Evolutionary conservation across 2,329 filamentous ascomycete species (phyloP), one percentile per base, ranked within the genome.

Genomic region (Aureobasidium sp.): DNA sequence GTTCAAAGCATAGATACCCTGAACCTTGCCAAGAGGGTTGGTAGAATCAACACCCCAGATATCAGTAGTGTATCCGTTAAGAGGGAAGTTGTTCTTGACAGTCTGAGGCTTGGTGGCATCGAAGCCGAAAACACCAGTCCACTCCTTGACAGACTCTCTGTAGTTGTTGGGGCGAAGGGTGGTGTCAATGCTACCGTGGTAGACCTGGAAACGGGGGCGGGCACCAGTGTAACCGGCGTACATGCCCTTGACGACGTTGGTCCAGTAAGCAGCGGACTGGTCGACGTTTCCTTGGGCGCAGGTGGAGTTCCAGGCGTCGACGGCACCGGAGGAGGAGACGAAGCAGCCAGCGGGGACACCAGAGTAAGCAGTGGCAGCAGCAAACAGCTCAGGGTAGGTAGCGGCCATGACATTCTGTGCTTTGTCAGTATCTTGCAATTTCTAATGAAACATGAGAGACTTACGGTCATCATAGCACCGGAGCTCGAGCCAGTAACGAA

Each of bases 261-360:
- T 78, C 81, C 81, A 84, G 59, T 78, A 72, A 63, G 76, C 69
- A 1, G 77, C 74, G 0, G 77, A 77, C 27, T 75, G 72, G 55
- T 74, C 74, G 57, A 79, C 70, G 47, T 78, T 70, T 3, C 81
- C 81, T 32, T 74, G 70, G 1, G 81, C 76, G 70, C 83, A 85
- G 1, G 75, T 75, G 47, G 70, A 75, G 71, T 82, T 84, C 80
- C 82, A 83, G 0, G 72, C 75, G 7, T 58, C 54, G 3, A 58
- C 54, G 21, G 42, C 32, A n/a, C 54, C 54, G 30, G 54, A 55
- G 37, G 53, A 34, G 15, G 53, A 57, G 0, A 78, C 75, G 64
- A 81, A 84, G 68, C 83, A 84, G 3, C 79, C 81, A 30, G 79
- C 80, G 0, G 82, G 78, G 1, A 83, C 81, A 32, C 82, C 82